Percentiles rank a stretch among this genome's conserved stretches.
Conservation (phyloP, 2,329 filamentous ascomycete species). For the Ophiosphaerella korrae region DNA sequence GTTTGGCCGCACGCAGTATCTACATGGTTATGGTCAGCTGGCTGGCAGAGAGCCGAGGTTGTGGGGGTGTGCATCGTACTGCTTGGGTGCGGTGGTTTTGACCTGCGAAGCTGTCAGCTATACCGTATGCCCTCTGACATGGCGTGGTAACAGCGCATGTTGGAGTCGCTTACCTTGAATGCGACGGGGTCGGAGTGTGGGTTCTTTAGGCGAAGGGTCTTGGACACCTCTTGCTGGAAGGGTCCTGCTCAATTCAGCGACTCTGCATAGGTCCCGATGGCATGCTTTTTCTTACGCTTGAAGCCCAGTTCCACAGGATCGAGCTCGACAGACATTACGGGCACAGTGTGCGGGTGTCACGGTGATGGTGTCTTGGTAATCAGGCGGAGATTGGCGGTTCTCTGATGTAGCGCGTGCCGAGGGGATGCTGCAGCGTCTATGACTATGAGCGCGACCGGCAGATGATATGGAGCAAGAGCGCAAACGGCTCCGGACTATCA, state of each 20-base stretch:
- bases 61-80: conserved; percentile 65
- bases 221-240: conserved; percentile 68
- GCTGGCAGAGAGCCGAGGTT: conserved; percentile 12
- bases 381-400: conserved; percentile 16
- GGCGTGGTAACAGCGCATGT: background rate
- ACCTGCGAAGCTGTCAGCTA: conserved; percentile 63
- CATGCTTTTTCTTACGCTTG: conserved; percentile 67
- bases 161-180: conserved; percentile 63
- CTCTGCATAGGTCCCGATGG: background rate
- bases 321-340: conserved; percentile 90
- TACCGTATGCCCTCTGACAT: background rate
- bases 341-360: conserved; percentile 15
- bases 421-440: conserved; percentile 1
- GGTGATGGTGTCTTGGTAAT: conserved; percentile 38
- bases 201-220: conserved; percentile 65
- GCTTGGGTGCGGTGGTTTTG: conserved; percentile 98
- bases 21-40: conserved; percentile 45
- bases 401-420: conserved; percentile 21
- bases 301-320: conserved; percentile 91
- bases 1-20: conserved; percentile 97
- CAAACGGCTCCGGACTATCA: conserved; percentile 6
- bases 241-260: conserved; percentile 55
- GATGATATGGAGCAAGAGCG: conserved; percentile 7
- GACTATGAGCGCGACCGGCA: background rate
- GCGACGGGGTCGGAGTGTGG: conserved; percentile 63